Conservation (phyloP, 495 filamentous ascomycete genomes). For the Aspergillus asperescens region DNA sequence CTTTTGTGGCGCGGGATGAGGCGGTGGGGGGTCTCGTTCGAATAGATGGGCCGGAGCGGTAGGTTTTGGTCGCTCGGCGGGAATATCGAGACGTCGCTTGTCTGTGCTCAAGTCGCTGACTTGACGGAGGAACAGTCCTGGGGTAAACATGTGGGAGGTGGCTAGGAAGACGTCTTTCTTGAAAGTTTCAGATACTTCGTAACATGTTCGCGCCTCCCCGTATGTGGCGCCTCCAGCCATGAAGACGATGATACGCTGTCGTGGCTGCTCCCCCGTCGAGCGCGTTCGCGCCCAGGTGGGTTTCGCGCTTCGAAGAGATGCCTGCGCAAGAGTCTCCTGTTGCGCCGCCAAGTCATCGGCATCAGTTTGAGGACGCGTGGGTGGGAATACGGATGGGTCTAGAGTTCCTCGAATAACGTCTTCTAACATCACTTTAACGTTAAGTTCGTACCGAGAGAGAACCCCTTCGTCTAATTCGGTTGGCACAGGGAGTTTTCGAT, state of each 20-base stretch:
- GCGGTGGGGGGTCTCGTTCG: conserved; percentile 61
- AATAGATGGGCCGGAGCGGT: conserved; percentile 82
- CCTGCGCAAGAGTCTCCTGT: conserved; percentile 56
- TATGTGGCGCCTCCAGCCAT: conserved; percentile 96
- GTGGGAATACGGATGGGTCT: conserved; percentile 64
- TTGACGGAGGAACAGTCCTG: conserved; percentile 73
- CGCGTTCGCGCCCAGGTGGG: conserved; percentile 91
- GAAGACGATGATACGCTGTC: conserved; percentile 89
- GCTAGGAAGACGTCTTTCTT: conserved; percentile 81
- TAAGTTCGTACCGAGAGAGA: conserved; percentile 47
- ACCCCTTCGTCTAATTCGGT: conserved; percentile 43
- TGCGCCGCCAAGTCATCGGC: conserved; percentile 50
- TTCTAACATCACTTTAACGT: conserved; percentile 62
- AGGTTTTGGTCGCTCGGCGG: conserved; percentile 71
- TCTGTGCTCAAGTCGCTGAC: conserved; percentile 71
- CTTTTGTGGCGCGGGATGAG: conserved; percentile 36
- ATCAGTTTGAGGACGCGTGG: conserved; percentile 69
- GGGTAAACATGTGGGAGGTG: conserved; percentile 87
- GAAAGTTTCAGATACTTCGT: conserved; percentile 68
- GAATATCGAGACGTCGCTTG: conserved; percentile 69
- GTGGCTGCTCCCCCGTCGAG: conserved; percentile 67
- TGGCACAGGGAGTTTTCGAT: conserved; percentile 45
- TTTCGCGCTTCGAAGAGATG: conserved; percentile 80
- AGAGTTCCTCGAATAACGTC: conserved; percentile 56
- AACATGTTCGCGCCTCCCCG: conserved; percentile 81